Evolutionary conservation across 345 rosid species (phyloP), one percentile per base, ranked within the genome.

Genomic region (Citrus sp.): DNA sequence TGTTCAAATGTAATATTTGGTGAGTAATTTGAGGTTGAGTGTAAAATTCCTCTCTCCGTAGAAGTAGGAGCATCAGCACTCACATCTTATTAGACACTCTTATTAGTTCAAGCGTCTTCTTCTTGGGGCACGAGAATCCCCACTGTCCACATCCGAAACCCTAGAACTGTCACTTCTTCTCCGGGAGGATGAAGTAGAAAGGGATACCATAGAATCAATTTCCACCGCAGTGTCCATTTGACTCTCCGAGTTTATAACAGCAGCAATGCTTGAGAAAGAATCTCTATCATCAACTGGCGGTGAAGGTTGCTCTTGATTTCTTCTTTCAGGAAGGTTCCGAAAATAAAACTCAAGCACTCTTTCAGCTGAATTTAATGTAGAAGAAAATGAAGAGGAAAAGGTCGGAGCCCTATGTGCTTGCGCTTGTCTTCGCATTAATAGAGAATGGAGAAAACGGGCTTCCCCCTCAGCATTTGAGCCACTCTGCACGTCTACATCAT

Each of bases 191-290:
- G 94, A 93, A 42, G 95, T 93, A 22, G 98, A 91, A 42, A 90
- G 93, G 75, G 98, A 87, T 2, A 87, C 97, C 91, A 87, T 79
- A 60, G 98, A 93, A 85, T 93, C 95, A 38, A 90, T 93, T 86
- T 93, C 98, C 65, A 87, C 88, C 0, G 98, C 97, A 30, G 90
- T 90, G 88, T 94, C 98, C 80, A 92, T 81, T 76, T 90, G 97
- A 84, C 90, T 87, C 80, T 90, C 98, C 0, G 98, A 92, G 90
- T 94, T 91, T 82, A 94, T 94, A 35, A 84, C 95, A 73, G 97
- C 97, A 75, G 92, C 91, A 67, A 92, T 86, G 83, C 98, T 94
- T 70, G 98, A 94, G 86, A 92, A 88, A 16, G 98, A 94, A 84
- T 92, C 98, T 71, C 94, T 90, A 85, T 95, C 99, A 85, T 92